Evolutionary conservation across 2,329 filamentous ascomycete species (phyloP), one percentile per base, ranked within the genome.

Genomic region (Curvularia hawaiiensis): DNA sequence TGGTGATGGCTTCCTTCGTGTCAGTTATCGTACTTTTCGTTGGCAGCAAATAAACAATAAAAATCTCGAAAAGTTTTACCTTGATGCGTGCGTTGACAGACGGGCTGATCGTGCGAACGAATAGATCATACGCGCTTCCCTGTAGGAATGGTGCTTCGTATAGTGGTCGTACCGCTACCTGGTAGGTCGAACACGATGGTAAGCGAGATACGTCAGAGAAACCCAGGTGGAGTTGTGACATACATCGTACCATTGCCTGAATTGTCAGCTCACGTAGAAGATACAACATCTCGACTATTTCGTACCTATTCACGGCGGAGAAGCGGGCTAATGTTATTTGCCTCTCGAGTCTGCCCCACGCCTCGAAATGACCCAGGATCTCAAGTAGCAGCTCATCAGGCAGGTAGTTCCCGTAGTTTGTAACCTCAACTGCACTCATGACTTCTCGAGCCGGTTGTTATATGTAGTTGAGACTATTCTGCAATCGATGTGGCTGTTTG

Each of bases 241-340:
- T 60, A 80, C 79, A 4, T 78, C 75, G 66, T 88, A 85, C 85
- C 85, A 88, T 61, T 85, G 80, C 30, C 77, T 80, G 31, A 2
- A 24, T 12, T 48, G 57, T 65, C 20, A 63, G 53, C 35, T 30
- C 41, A 26, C 10, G 28, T 28, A 22, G 45, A 26, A 7, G 24
- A 26, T 12, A 31, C 28, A 33, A 16, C 18, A 40, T 18, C n/a
- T 14, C n/a, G 39, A 26, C 43, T 16, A 35, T 46, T 6, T 28
- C 39, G 20, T 66, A 72, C 70, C 70, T 61, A 16, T 65, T 72
- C 20, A 78, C 71, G 8, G 83, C 74, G 64, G 82, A 84, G 68
- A 83, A 84, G 3, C 78, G 77, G 52, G 80, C 77, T 16, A 88
- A 74, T 2, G 77, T 77, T 8, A 60, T 48, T 69, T 87, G 85